phyloP scores from a whole-genome alignment of 2,329 filamentous ascomycete genomes.

The Claviceps maximensis region DNA sequence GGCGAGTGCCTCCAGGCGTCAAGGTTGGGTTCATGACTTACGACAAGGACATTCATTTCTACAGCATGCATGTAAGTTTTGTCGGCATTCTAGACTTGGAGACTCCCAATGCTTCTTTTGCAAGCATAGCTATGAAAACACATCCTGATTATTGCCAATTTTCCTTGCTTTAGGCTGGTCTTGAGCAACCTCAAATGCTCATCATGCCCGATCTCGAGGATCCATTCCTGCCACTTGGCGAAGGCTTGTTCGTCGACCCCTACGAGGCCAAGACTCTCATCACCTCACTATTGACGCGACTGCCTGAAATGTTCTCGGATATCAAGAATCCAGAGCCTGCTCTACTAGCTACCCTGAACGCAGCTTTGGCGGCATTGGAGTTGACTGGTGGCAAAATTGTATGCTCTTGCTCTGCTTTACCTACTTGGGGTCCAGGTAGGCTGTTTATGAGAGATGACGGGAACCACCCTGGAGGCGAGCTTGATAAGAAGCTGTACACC shows the following conservation, averaged over 20 bases:
- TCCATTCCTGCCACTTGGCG: constrained; percentile 82
- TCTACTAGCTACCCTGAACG: constrained; percentile 69
- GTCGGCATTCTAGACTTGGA: not conserved
- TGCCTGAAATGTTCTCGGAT: constrained; percentile 75
- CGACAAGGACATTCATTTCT: constrained; percentile 95
- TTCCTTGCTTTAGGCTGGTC: constrained; percentile 38
- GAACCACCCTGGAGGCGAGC: constrained; percentile 73
- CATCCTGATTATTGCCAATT: not conserved
- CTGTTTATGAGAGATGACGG: constrained; percentile 79
- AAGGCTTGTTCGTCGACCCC: constrained; percentile 89
- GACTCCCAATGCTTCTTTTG: constrained; percentile 4
- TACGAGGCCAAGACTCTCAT: constrained; percentile 81
- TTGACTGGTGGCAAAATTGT: constrained; percentile 86
- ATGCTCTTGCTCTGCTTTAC: constrained; percentile 74
- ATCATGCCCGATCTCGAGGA: constrained; percentile 97
- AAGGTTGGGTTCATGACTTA: constrained; percentile 93
- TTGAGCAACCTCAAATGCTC: constrained; percentile 91
- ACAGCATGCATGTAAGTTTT: constrained; percentile 69
- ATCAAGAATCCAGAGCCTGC: constrained; percentile 88
- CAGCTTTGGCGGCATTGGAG: constrained; percentile 71
- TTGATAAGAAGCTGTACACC: constrained; percentile 80
- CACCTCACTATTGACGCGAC: constrained; percentile 65
- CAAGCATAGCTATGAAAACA: not conserved
- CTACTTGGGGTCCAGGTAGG: constrained; percentile 81
- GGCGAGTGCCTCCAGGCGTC: constrained; percentile 58